Evolutionary conservation across 495 filamentous ascomycete genomes (phyloP), one percentile per base, ranked within the genome.

Genomic region (Penicillium egyptiacum): DNA sequence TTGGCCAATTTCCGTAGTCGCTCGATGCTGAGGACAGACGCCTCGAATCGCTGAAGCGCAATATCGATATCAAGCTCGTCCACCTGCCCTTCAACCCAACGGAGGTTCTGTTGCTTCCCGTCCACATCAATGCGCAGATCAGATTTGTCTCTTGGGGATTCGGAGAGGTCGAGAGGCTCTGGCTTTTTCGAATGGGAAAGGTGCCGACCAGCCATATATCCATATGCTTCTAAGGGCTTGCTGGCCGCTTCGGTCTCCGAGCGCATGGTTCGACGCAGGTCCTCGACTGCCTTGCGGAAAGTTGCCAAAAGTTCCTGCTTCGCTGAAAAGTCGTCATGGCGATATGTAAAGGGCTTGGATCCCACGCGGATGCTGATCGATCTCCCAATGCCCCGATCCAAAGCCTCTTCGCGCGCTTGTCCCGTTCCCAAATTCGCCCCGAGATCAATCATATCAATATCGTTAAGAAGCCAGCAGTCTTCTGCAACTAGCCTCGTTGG

Each of bases 51-150:
- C 63, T 97, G 93, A 25, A 98, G 81, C 1, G 94, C 94, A 51
- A 99, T 94, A 66, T 91, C 86, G 60, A 96, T 96, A 62, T 98
- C 95, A 5, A 99, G 83, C 65, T 96, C 92, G 66, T 99, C 94
- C 63, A 99, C 87, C 73, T 98, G 91, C 42, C 84, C 82, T 66
- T 99, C 94, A 0, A 98, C 91, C 89, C 90, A 96, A 20, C 94
- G 88, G 17, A 99, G 79, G 63, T 92, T 96, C 68, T 96, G 90
- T 62, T 96, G 92, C 63, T 95, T 93, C 22, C 95, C 94, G 62
- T 98, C 94, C 25, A 97, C 91, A 60, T 97, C 95, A 56, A 99
- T 91, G 35, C 95, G 79, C 71, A 96, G 83, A 45, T 84, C 84
- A 0, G 83, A 77, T 26, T 75, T 76, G 60, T 92, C 88, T 63